Conservation (phyloP, 257 asterid species). For the Dorcoceras hygrometricum region DNA sequence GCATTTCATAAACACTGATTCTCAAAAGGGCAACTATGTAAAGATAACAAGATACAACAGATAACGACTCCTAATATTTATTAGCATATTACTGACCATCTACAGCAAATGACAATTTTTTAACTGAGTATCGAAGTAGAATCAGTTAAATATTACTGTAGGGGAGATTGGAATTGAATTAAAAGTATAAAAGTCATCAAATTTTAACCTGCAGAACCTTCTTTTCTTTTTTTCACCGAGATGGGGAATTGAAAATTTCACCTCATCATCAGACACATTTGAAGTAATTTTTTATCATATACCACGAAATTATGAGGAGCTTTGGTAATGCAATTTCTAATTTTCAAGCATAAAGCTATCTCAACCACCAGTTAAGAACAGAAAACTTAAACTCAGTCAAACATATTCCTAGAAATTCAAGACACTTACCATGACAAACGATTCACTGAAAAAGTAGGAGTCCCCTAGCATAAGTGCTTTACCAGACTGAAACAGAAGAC, state of each 20-base stretch:
- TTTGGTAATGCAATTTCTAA: too few relatives aligned
- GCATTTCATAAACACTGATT: neutral
- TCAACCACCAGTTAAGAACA: too few relatives aligned
- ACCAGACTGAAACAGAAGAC: constrained; percentile 55
- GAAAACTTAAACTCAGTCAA: neutral
- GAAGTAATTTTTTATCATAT: neutral
- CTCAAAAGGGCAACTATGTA: too few relatives aligned
- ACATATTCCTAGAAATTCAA: constrained; percentile 15
- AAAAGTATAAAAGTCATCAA: neutral
- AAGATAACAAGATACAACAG: too few relatives aligned
- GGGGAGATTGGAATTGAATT: neutral
- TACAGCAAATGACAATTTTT: too few relatives aligned
- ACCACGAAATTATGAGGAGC: too few relatives aligned
- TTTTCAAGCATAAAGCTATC: too few relatives aligned
- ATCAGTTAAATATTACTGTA: constrained; percentile 13
- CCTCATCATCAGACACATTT: constrained; percentile 14
- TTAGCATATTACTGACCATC: too few relatives aligned
- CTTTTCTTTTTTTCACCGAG: neutral
- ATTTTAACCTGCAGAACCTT: neutral
- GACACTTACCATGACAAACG: constrained; percentile 73
- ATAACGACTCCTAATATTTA: too few relatives aligned
- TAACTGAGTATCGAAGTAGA: neutral
- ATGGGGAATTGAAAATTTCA: constrained; percentile 21
- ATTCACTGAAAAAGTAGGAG: constrained; percentile 68
- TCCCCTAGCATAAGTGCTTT: constrained; percentile 82